Conservation (phyloP, 805 yeast genomes). For the Kregervanrija fluxuum region DNA sequence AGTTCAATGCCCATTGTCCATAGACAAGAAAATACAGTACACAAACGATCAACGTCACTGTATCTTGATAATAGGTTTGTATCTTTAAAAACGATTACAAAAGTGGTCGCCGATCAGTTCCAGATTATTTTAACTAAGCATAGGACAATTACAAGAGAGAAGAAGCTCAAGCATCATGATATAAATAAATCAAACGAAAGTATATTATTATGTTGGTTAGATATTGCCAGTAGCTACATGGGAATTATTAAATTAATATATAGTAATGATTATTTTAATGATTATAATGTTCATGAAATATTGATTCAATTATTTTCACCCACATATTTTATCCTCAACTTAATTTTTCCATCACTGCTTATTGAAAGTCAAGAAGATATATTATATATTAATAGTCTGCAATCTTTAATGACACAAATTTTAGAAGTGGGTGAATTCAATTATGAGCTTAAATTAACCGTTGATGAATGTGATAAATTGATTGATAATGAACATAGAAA, state of each 20-base stretch:
- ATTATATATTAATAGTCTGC: constrained; percentile 10
- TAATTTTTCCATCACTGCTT: constrained; percentile 9
- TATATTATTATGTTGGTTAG: constrained; percentile 14
- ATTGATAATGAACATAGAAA: neutral
- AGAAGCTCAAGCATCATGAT: neutral
- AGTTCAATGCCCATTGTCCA: too few relatives aligned
- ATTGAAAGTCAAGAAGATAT: constrained; percentile 12
- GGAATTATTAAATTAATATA: constrained; percentile 11
- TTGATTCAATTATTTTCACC: constrained; percentile 15
- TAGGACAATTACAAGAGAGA: too few relatives aligned
- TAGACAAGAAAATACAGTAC: too few relatives aligned
- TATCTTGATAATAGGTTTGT: too few relatives aligned
- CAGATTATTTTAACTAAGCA: too few relatives aligned
- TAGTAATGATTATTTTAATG: constrained; percentile 9
- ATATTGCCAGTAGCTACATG: constrained; percentile 16
- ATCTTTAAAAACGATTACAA: too few relatives aligned
- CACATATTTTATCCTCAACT: constrained; percentile 15
- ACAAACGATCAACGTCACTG: too few relatives aligned
- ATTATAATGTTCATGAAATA: constrained; percentile 14
- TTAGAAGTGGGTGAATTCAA: constrained; percentile 7
- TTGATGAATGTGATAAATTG: constrained; percentile 11
- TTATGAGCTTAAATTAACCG: constrained; percentile 11
- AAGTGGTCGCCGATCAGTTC: too few relatives aligned
- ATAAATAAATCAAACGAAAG: neutral
- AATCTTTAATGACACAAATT: constrained; percentile 8